These are phyloP conservation scores for Neocatenulostroma microsporum DNA, from an alignment of 2,329 filamentous ascomycete genomes.

Conservation along the genomic window DNA sequence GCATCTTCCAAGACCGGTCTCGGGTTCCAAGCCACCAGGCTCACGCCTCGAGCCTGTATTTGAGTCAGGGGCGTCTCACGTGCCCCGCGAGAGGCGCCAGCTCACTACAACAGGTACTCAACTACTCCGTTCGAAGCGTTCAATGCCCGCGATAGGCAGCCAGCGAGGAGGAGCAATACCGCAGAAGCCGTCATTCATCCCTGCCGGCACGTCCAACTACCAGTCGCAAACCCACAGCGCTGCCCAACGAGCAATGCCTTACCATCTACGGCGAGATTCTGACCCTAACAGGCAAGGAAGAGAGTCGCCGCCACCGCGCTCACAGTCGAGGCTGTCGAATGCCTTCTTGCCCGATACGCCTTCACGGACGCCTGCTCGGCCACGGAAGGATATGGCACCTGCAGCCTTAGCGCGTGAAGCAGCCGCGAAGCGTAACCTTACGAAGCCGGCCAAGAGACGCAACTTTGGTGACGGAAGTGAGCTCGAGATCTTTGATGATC, in stretches of 20 bases:
- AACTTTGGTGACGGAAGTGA: slow-evolving; percentile 90
- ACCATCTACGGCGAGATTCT: slow-evolving; percentile 74
- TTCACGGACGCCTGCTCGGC: slow-evolving; percentile 33
- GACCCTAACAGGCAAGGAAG: slow-evolving; percentile 49
- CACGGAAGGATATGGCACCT: slow-evolving; percentile 38
- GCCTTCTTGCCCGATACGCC: slow-evolving; percentile 44
- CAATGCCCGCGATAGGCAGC: slow-evolving; percentile 51
- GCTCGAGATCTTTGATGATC: slow-evolving; percentile 85
- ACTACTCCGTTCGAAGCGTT: slow-evolving; percentile 52
- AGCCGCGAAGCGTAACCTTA: slow-evolving; percentile 61
- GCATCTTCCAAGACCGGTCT: slow-evolving; percentile 70
- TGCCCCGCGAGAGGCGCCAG: slow-evolving; percentile 50
- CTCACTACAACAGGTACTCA: slow-evolving; percentile 48
- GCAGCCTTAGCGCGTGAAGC: slow-evolving; percentile 45
- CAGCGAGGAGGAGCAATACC: slow-evolving; percentile 35
- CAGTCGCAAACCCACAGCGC: slow-evolving; percentile 74
- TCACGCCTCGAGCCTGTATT: slow-evolving; percentile 86
- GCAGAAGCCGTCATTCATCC: slow-evolving; percentile 66
- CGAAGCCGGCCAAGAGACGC: slow-evolving; percentile 59
- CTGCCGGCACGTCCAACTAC: slow-evolving; percentile 63
- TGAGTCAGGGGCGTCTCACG: slow-evolving; percentile 72
- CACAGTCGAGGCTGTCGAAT: slow-evolving; percentile 42
- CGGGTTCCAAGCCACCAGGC: slow-evolving; percentile 34
- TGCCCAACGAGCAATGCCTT: slow-evolving; percentile 53
- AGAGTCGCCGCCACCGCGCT: slow-evolving; percentile 38